Evolutionary conservation across 2,329 filamentous ascomycete species (phyloP).

Genomic region (Venturia aucupariae): DNA sequence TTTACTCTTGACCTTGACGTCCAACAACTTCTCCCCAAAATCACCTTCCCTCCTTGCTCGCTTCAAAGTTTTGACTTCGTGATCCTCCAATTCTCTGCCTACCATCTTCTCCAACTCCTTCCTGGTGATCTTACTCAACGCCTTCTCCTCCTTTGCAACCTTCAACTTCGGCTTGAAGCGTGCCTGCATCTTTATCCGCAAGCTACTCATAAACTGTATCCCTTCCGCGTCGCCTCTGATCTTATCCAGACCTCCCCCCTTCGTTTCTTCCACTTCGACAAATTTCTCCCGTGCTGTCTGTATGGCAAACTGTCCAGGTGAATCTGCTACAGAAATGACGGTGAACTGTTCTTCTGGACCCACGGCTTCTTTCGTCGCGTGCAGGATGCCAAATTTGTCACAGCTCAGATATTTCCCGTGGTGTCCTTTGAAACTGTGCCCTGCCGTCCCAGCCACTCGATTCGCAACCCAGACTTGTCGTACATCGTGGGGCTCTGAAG

Average conservation of each 20-base stretch:
- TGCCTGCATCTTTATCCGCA: constrained; percentile 88
- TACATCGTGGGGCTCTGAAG: constrained; percentile 90
- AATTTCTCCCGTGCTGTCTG: constrained; percentile 66
- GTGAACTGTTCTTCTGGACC: constrained; percentile 75
- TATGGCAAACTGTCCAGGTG: constrained; percentile 62
- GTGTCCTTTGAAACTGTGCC: constrained; percentile 78
- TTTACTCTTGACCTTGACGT: constrained; percentile 85
- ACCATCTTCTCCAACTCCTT: constrained; percentile 76
- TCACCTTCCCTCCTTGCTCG: constrained; percentile 75
- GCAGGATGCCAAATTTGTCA: constrained; percentile 72
- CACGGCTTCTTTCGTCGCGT: constrained; percentile 71
- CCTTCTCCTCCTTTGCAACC: constrained; percentile 73
- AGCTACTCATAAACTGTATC: constrained; percentile 58
- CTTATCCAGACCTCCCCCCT: constrained; percentile 42
- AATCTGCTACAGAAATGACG: constrained; percentile 52
- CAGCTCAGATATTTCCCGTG: constrained; percentile 83
- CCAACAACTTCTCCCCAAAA: constrained; percentile 78
- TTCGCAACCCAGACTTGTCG: constrained; percentile 92
- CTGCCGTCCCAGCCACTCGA: constrained; percentile 69
- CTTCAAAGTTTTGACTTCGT: constrained; percentile 78
- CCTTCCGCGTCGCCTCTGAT: constrained; percentile 66
- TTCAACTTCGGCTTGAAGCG: constrained; percentile 80
- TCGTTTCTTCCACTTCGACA: constrained; percentile 45
- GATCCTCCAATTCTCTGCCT: constrained; percentile 67
- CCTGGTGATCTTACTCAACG: constrained; percentile 73